These are phyloP conservation scores for Mycogone perniciosa DNA, from an alignment of 2,329 filamentous ascomycete species.

Conservation along the genomic window DNA sequence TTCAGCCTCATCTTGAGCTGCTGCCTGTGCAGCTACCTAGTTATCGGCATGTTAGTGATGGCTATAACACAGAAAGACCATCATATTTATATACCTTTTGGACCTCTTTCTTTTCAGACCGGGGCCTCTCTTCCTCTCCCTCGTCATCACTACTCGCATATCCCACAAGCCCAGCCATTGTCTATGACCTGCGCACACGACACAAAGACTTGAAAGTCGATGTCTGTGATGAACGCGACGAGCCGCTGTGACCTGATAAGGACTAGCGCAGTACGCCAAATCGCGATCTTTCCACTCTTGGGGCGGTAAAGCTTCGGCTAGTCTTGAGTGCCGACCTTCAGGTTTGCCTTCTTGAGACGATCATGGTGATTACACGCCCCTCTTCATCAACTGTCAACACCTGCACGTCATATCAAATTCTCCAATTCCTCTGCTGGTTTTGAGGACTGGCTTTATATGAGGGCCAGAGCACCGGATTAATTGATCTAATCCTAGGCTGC, in stretches of 20 bases:
- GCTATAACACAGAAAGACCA: neutral
- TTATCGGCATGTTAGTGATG: constrained; percentile 2
- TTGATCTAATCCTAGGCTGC: neutral
- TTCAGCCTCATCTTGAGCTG: constrained; percentile 4
- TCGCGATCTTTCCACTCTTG: neutral
- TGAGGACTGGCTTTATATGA: neutral
- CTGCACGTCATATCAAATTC: neutral
- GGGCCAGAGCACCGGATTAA: neutral
- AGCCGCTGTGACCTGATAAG: constrained; percentile 6
- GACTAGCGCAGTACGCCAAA: neutral
- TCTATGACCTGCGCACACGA: neutral
- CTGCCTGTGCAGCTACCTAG: constrained; percentile 5
- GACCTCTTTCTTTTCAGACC: neutral
- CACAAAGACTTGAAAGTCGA: neutral
- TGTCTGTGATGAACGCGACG: neutral
- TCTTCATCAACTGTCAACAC: neutral
- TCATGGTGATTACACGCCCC: constrained; percentile 1
- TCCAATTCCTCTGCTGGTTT: neutral
- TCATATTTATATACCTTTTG: constrained; percentile 2
- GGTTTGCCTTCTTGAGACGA: neutral
- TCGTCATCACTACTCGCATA: constrained; percentile 50
- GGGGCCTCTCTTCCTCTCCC: constrained; percentile 25
- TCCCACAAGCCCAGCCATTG: constrained; percentile 40
- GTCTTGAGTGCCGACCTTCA: neutral
- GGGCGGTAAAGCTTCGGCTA: constrained; percentile 7